Base-by-base conservation (phyloP, 805 yeast species). In the Kluyveromyces siamensis region DNA sequence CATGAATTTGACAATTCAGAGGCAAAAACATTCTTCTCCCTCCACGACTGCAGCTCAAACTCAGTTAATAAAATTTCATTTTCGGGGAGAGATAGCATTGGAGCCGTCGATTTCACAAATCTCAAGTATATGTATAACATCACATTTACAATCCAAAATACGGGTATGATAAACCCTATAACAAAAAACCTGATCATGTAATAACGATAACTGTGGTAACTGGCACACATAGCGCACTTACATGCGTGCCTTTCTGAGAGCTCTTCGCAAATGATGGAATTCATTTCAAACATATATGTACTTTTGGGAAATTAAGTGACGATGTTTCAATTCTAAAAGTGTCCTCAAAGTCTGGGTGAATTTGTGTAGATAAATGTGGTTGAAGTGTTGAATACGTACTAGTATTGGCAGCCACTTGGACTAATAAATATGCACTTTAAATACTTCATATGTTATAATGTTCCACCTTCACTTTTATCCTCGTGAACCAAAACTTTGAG, bases 161-260 rank as follows among this genome's bases (percentile, higher is more conserved):
- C 5, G 10, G 67, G 67, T 2, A 58, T 19, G 10, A 62, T 10
- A 16, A 60, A 47, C 1, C 68, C 68, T 5, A 52, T 27, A 17
- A 55, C 38, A 43, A 59, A 62, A 10, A 55, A 40, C 18, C 52
- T 48, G 4, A 53, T 47, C 16, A 57, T 6, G 27, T 41, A 41
- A 8, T 37, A 35, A 18, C 43, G 46, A 17, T 44, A 37, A 11
- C 41, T 38, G 13, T 30, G 25, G 21, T 55, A 45, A 7, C 11
- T 38, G 11, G 41, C 8, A 45, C 67, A 62, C 35, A 65, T 56
- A 3, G 43, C 41, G 48, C 67, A 62, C 40, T 55, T 48, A 47
- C 67, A 62, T 10, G n/a, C 2, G 46, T 50, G 54, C 16, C 30
- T 19, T 19, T 43, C 47, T 13, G 39, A 25, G 18, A 53, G 54